phyloP scores from a whole-genome alignment of 768 basidiomycete species.

The Mycena floridula region DNA sequence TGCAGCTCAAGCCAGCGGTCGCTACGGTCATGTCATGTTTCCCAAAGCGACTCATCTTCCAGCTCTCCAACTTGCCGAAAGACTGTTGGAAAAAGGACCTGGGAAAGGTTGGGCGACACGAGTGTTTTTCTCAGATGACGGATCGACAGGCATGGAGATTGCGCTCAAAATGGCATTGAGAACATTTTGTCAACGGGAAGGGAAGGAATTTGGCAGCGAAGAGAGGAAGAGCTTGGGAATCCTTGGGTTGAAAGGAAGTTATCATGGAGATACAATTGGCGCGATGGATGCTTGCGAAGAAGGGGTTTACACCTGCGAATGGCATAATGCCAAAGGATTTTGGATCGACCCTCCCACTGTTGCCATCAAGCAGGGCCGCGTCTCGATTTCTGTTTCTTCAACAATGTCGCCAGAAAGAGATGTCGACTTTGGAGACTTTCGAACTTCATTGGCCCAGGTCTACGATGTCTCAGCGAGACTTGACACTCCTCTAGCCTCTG shows the following conservation, averaged over 20 bases:
- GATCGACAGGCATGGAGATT: conserved; percentile 96
- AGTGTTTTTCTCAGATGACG: conserved; percentile 92
- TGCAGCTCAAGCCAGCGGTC: conserved; percentile 83
- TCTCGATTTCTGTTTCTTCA: conserved; percentile 48
- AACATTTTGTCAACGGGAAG: conserved; percentile 43
- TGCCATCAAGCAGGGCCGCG: conserved; percentile 53
- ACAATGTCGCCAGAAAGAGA: conserved; percentile 30
- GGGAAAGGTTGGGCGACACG: conserved; percentile 88
- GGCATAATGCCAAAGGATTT: conserved; percentile 88
- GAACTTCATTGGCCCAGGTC: conserved; percentile 45
- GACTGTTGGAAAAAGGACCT: conserved; percentile 65
- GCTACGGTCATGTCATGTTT: conserved; percentile 97
- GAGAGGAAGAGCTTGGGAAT: conserved; percentile 60
- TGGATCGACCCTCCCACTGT: conserved; percentile 92
- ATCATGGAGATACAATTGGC: conserved; percentile 97
- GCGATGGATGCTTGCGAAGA: conserved; percentile 95
- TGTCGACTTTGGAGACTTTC: conserved; percentile 20
- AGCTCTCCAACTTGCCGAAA: conserved; percentile 79
- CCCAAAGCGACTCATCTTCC: conserved; percentile 84
- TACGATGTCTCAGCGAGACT: conserved; percentile 70
- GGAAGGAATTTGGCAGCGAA: conserved; percentile 22
- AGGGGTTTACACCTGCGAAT: conserved; percentile 91
- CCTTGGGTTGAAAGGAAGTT: conserved; percentile 85
- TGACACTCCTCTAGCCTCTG: conserved; percentile 49
- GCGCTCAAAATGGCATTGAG: conserved; percentile 95